Conservation (phyloP, 1,284 basidiomycete genomes). For the Puccinia sorghi region DNA sequence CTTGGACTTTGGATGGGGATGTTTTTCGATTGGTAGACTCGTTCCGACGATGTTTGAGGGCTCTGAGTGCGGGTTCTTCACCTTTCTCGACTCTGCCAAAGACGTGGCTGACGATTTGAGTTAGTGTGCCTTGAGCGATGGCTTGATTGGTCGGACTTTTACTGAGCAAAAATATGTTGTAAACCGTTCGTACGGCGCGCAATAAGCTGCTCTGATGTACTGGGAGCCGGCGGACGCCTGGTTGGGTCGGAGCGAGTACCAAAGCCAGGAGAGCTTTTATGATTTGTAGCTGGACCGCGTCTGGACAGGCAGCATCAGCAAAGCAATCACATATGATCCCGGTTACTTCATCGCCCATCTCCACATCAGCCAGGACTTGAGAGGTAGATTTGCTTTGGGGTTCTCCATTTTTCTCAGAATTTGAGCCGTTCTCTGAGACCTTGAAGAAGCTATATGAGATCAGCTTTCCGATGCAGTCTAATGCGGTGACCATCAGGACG, state of each 20-base stretch:
- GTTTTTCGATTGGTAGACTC: constrained; percentile 1
- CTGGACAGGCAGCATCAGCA: constrained; percentile 73
- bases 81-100: constrained; percentile 67
- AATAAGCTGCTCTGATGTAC: constrained; percentile 91
- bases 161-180: constrained; percentile 90
- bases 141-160: constrained; percentile 87
- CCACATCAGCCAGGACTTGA: neutral
- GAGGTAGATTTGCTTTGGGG: constrained; percentile 12
- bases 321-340: constrained; percentile 92
- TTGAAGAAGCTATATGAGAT: constrained; percentile 93
- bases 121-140: constrained; percentile 91
- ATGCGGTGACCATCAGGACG: constrained; percentile 86
- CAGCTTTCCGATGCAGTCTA: constrained; percentile 94
- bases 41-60: neutral
- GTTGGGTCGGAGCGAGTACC: constrained; percentile 67
- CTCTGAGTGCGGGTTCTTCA: constrained; percentile 22
- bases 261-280: constrained; percentile 88
- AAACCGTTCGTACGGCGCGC: constrained; percentile 92
- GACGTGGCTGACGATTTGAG: constrained; percentile 94
- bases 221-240: constrained; percentile 64
- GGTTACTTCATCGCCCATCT: constrained; percentile 81
- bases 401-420: constrained; percentile 64
- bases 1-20: constrained; percentile 10
- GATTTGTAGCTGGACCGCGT: constrained; percentile 87
- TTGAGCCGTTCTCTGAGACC: constrained; percentile 61